A percentile compares a stretch with the other conserved stretches of the same genome.
Evolutionary conservation across 495 filamentous ascomycete species (phyloP).

Genomic region (Daldinia decipiens): DNA sequence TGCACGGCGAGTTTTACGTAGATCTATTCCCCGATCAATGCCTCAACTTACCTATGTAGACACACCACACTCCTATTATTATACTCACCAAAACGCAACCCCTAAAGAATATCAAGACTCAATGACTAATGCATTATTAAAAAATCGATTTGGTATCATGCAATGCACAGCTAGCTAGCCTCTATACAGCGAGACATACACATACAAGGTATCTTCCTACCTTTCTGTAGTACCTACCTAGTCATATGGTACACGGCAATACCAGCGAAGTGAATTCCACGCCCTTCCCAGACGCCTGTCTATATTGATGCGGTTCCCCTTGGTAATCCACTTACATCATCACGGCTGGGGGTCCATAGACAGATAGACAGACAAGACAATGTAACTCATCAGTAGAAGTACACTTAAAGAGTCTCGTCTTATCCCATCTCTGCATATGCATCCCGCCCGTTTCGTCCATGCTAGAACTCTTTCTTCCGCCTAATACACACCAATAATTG

Average conservation of each 20-base stretch:
- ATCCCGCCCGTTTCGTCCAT: not conserved
- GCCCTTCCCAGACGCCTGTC: not conserved
- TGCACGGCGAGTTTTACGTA: too few species aligned
- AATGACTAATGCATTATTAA: not conserved
- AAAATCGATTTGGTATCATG: slow-evolving; percentile 26
- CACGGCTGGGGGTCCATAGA: not conserved
- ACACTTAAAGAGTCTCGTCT: not conserved
- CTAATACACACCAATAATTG: not conserved
- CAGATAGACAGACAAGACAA: not conserved
- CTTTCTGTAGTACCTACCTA: not conserved
- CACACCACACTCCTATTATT: too few species aligned
- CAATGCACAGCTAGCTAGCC: slow-evolving; percentile 1
- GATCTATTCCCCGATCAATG: too few species aligned
- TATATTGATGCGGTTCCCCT: not conserved
- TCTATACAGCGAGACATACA: not conserved
- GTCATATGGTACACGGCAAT: slow-evolving; percentile 7
- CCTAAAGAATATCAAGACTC: not conserved
- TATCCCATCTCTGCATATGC: not conserved
- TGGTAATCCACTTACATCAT: not conserved
- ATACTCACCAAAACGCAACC: not conserved
- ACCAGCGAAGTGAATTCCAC: not conserved
- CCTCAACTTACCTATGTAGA: too few species aligned
- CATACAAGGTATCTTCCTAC: slow-evolving; percentile 5
- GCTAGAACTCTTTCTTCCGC: not conserved
- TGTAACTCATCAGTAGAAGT: not conserved